Percentiles rank a stretch among this genome's conserved stretches.
phyloP scores from a whole-genome alignment of 805 yeast genomes.

The Priceomyces carsonii region DNA sequence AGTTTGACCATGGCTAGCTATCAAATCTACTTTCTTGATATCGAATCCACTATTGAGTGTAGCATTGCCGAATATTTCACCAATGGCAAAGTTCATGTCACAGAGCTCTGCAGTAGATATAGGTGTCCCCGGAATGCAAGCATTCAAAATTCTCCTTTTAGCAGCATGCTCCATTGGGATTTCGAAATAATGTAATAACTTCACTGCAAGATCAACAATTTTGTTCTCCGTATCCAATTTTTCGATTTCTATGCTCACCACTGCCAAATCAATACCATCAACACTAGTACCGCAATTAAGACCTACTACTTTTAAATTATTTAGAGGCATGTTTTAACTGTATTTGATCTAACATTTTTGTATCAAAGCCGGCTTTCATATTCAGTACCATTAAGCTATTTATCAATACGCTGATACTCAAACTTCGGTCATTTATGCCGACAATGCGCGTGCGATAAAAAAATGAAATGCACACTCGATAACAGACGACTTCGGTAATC shows the following conservation, averaged over 20 bases:
- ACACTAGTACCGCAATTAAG: slow-evolving; percentile 14
- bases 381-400: too few species aligned
- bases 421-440: too few species aligned
- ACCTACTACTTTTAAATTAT: too few species aligned
- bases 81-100: slow-evolving; percentile 9
- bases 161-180: slow-evolving; percentile 10
- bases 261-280: slow-evolving; percentile 15
- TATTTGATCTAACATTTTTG: too few species aligned
- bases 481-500: too few species aligned
- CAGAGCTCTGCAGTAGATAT: slow-evolving; percentile 13
- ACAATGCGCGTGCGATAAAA: too few species aligned
- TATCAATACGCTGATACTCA: too few species aligned
- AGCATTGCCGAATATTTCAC: slow-evolving; percentile 12
- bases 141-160: slow-evolving; percentile 9
- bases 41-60: slow-evolving; percentile 5
- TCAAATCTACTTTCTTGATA: slow-evolving; percentile 14
- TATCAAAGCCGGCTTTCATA: too few species aligned
- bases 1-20: slow-evolving; percentile 27
- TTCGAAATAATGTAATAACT: slow-evolving; percentile 11
- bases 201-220: slow-evolving; percentile 11
- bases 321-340: too few species aligned
- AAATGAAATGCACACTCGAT: too few species aligned
- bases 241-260: slow-evolving; percentile 13
- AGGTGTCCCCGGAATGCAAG: slow-evolving; percentile 10
- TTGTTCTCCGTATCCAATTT: slow-evolving; percentile 5